These are phyloP conservation scores for Fusarium beomiforme DNA, from an alignment of 2,329 filamentous ascomycete genomes.

Conservation along the genomic window DNA sequence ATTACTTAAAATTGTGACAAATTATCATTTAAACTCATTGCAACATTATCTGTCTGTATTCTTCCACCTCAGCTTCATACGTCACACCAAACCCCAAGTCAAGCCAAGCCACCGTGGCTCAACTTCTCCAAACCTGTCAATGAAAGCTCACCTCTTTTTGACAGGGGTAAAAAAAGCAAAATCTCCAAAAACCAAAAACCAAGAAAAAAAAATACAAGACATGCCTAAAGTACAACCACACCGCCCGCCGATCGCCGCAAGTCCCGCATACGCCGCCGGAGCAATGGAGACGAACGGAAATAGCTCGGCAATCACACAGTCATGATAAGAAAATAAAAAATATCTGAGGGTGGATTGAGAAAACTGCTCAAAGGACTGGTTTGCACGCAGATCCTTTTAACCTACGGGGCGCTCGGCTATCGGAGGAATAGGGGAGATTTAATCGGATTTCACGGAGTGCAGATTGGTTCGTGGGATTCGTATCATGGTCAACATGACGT, in stretches of 20 bases:
- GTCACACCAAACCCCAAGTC: neutral
- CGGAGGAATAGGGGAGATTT: conserved; percentile 2
- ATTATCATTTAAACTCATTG: neutral
- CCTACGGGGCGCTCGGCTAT: conserved; percentile 7
- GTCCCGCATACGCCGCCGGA: conserved; percentile 29
- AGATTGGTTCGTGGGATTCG: conserved; percentile 17
- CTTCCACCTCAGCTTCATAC: neutral
- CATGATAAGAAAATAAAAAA: neutral
- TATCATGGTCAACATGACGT: conserved; percentile 3
- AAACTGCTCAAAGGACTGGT: neutral
- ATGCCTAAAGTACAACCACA: neutral
- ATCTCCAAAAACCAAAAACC: conserved; percentile 14
- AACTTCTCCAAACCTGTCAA: conserved; percentile 11
- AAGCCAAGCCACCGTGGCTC: conserved; percentile 21
- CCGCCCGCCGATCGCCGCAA: conserved; percentile 28
- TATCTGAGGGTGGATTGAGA: neutral
- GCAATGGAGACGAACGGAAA: conserved; percentile 35
- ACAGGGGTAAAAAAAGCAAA: conserved; percentile 15
- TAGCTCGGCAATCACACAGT: conserved; percentile 35
- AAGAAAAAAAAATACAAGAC: neutral
- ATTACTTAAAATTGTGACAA: no score
- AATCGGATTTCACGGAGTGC: conserved; percentile 7
- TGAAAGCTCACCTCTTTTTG: neutral
- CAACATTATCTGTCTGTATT: neutral
- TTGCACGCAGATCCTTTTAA: neutral